A percentile compares a stretch with the other conserved stretches of the same genome.
phyloP scores from a whole-genome alignment of 139 green algal species.

The Chlamydomonas applanata region DNA sequence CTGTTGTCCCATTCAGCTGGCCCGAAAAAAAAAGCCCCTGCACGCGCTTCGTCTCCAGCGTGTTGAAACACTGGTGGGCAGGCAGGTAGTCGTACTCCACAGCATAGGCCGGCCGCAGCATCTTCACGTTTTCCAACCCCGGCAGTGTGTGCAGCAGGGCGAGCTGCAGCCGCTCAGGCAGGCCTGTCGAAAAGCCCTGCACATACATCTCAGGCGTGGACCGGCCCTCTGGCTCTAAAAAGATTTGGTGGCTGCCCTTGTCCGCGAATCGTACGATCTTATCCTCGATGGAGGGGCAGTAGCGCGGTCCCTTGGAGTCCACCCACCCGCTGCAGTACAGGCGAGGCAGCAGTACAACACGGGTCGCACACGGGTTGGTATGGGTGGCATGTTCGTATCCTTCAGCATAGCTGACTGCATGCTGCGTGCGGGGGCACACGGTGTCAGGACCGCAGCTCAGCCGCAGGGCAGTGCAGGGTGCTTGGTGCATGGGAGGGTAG shows the following conservation, averaged over 20 bases:
- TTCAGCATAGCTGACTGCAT: too few species aligned
- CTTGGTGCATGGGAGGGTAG: too few species aligned
- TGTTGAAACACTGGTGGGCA: slow-evolving; percentile 81
- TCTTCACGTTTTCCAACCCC: slow-evolving; percentile 78
- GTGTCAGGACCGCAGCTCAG: too few species aligned
- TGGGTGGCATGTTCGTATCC: too few species aligned
- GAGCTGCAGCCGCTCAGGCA: slow-evolving; percentile 92
- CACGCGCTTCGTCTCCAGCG: slow-evolving; percentile 91
- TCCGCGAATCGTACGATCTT: slow-evolving; percentile 97
- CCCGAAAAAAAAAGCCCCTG: slow-evolving; percentile 93
- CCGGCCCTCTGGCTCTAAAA: slow-evolving; percentile 94
- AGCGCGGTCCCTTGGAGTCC: slow-evolving; percentile 66
- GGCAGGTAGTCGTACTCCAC: slow-evolving; percentile 99
- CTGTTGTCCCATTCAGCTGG: slow-evolving; percentile 98
- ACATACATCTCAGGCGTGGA: slow-evolving; percentile 95
- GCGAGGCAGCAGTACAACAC: not conserved
- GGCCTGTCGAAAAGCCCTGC: slow-evolving; percentile 81
- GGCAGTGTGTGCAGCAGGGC: slow-evolving; percentile 90
- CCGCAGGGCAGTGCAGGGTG: too few species aligned
- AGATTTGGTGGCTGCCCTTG: slow-evolving; percentile 94
- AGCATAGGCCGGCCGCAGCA: slow-evolving; percentile 94
- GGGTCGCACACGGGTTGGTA: not conserved
- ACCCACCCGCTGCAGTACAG: slow-evolving; percentile 12
- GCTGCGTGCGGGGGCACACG: too few species aligned
- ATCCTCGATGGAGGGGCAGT: slow-evolving; percentile 98